phyloP scores from a whole-genome alignment of 371 early-diverging fungal genomes.

The Saksenaea oblongispora region DNA sequence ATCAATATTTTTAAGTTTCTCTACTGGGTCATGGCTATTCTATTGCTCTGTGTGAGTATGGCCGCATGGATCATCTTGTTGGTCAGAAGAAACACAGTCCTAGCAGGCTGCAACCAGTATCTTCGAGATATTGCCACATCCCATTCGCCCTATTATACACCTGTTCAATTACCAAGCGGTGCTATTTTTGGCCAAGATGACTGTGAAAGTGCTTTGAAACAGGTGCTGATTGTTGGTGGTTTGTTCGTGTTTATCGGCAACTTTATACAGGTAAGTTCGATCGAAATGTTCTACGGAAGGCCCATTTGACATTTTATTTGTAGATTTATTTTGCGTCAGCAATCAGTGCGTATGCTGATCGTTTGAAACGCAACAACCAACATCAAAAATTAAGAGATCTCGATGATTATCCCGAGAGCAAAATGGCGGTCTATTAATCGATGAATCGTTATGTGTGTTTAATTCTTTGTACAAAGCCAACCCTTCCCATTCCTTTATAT shows the following conservation, averaged over 20 bases:
- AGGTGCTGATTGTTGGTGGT: slow-evolving; percentile 20
- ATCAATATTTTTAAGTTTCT: slow-evolving; percentile 23
- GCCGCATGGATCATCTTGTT: slow-evolving; percentile 25
- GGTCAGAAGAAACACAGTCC: slow-evolving; percentile 16
- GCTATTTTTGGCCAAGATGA: not conserved
- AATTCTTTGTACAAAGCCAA: not conserved
- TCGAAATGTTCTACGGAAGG: not conserved
- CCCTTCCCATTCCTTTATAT: slow-evolving; percentile 5
- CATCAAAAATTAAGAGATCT: slow-evolving; percentile 27
- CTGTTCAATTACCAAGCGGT: slow-evolving; percentile 62
- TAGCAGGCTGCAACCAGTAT: slow-evolving; percentile 9
- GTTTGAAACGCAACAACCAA: slow-evolving; percentile 22
- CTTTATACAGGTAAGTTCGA: slow-evolving; percentile 20
- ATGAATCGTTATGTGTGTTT: not conserved
- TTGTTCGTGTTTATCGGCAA: slow-evolving; percentile 22
- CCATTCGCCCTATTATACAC: slow-evolving; percentile 8
- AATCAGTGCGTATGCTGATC: slow-evolving; percentile 25
- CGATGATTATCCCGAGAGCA: slow-evolving; percentile 24
- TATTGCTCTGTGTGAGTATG: slow-evolving; percentile 15
- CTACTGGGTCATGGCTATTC: slow-evolving; percentile 31
- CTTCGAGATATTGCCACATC: not conserved
- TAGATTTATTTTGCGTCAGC: slow-evolving; percentile 23
- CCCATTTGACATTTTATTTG: not conserved
- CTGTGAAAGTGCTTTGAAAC: slow-evolving; percentile 11
- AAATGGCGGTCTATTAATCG: not conserved